phyloP scores from a whole-genome alignment of 441 rosid genomes.

The Populus hybrid region DNA sequence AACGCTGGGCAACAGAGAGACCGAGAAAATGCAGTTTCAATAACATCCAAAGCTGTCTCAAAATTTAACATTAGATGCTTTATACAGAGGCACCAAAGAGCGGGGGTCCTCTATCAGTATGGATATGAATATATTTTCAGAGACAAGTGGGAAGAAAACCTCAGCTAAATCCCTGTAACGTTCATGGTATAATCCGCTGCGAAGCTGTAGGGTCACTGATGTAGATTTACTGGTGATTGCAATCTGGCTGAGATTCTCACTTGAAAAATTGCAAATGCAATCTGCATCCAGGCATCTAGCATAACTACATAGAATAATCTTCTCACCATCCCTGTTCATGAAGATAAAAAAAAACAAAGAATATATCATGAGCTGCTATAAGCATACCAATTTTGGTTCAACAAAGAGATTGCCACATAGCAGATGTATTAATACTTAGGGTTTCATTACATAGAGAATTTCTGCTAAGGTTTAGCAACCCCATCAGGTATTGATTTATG shows the following conservation, averaged over 20 bases:
- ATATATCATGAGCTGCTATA: constrained; percentile 5
- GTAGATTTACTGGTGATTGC: constrained; percentile 25
- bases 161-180: constrained; percentile 52
- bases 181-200: constrained; percentile 75
- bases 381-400: neutral
- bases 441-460: too few species aligned
- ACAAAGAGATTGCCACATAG: neutral
- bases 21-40: neutral
- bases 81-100: too few species aligned
- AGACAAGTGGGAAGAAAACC: constrained; percentile 26
- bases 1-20: neutral
- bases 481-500: neutral
- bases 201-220: constrained; percentile 49
- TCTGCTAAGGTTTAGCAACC: neutral
- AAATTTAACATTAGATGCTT: neutral
- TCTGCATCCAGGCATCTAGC: constrained; percentile 52
- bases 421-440: neutral
- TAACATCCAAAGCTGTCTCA: too few species aligned
- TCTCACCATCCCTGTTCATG: constrained; percentile 62
- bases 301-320: constrained; percentile 38
- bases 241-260: constrained; percentile 15
- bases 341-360: constrained; percentile 1
- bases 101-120: neutral
- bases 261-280: constrained; percentile 55
- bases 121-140: neutral